Percentiles rank a stretch among this genome's conserved stretches.
These are phyloP conservation scores for Coemansia nantahalensis DNA, from an alignment of 192 early-diverging fungal genomes.

Conservation along the genomic window DNA sequence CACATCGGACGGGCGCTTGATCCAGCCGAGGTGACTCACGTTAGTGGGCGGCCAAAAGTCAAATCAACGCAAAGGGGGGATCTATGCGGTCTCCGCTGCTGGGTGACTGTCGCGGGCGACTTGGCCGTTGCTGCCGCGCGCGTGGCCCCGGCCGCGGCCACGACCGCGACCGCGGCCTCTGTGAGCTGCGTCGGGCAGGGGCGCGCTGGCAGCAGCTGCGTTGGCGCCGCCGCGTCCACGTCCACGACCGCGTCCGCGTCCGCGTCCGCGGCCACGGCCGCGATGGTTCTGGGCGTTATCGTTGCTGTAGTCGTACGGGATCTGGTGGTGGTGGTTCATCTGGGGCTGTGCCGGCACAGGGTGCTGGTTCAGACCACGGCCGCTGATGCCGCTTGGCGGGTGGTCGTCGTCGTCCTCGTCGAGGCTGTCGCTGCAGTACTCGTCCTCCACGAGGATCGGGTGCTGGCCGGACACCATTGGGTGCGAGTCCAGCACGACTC, in stretches of 20 bases:
- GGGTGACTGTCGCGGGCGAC: too few relatives aligned
- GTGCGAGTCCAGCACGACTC: constrained; percentile 13
- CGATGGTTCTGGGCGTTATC: neutral
- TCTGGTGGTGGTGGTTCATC: constrained; percentile 6
- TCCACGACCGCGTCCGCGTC: constrained; percentile 9
- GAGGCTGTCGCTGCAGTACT: constrained; percentile 48
- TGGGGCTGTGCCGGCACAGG: neutral
- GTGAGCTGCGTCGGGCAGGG: too few relatives aligned
- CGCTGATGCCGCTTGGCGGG: neutral
- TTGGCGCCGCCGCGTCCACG: constrained; percentile 19
- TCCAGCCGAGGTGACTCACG: too few relatives aligned
- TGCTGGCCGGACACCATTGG: constrained; percentile 34
- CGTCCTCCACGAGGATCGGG: constrained; percentile 43
- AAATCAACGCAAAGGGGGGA: too few relatives aligned
- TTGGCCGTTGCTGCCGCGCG: neutral
- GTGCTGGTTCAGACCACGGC: too few relatives aligned
- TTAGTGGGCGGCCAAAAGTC: constrained; percentile 4
- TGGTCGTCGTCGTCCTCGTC: constrained; percentile 29
- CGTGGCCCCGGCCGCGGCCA: constrained; percentile 6
- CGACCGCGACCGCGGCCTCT: constrained; percentile 7
- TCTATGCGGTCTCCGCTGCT: too few relatives aligned
- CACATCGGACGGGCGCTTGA: too few relatives aligned
- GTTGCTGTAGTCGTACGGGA: constrained; percentile 25
- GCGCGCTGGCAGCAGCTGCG: too few relatives aligned
- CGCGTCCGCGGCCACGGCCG: constrained; percentile 8